Conservation (phyloP, 1,139 yeast genomes). For the Pichia terricola region DNA sequence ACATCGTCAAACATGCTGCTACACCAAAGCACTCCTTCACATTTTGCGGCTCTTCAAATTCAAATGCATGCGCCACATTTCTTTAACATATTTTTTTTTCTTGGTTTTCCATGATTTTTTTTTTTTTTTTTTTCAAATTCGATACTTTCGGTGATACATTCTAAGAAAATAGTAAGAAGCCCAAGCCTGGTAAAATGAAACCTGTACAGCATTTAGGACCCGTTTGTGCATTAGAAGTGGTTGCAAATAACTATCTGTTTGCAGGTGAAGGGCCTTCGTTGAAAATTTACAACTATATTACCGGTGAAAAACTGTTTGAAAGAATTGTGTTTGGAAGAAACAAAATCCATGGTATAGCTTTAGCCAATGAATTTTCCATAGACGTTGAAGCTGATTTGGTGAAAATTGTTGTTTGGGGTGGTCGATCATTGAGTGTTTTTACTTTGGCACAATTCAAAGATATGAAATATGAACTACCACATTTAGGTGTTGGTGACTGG, state of each 20-base stretch:
- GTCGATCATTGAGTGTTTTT: constrained; percentile 51
- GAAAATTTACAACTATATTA: constrained; percentile 40
- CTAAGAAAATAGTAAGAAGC: too few relatives aligned
- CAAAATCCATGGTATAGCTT: constrained; percentile 67
- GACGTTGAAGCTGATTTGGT: constrained; percentile 11
- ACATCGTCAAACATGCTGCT: too few relatives aligned
- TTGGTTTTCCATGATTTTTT: too few relatives aligned
- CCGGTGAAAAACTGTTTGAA: constrained; percentile 32
- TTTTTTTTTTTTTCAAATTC: too few relatives aligned
- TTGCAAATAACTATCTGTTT: constrained; percentile 25
- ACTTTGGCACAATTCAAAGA: constrained; percentile 24
- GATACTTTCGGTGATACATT: too few relatives aligned
- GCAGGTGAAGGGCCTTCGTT: constrained; percentile 71
- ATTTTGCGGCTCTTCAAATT: too few relatives aligned
- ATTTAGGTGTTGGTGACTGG: constrained; percentile 66
- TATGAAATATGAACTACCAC: constrained; percentile 23
- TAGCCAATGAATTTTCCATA: constrained; percentile 23
- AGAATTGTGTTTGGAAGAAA: constrained; percentile 52
- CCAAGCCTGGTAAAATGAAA: constrained; percentile 4
- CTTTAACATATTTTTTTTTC: too few relatives aligned
- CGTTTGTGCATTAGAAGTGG: constrained; percentile 52
- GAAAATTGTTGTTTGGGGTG: constrained; percentile 55
- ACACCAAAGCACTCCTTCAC: too few relatives aligned
- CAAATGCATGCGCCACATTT: too few relatives aligned
- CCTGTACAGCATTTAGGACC: constrained; percentile 55